phyloP scores from a whole-genome alignment of 2,329 filamentous ascomycete genomes.

The Colletotrichum musae region DNA sequence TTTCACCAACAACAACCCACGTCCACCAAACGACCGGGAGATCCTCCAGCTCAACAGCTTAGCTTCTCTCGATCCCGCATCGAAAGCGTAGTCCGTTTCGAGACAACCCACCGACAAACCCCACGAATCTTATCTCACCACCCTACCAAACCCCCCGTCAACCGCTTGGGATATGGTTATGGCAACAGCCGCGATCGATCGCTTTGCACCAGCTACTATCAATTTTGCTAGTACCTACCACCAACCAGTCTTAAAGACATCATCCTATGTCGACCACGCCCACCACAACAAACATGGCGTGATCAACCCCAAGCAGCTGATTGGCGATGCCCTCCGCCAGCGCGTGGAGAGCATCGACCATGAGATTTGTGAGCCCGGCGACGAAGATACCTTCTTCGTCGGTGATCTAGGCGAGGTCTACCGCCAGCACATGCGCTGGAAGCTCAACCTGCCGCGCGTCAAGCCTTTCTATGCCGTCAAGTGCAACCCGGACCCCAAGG shows the following conservation, averaged over 20 bases:
- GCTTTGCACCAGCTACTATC: conserved; percentile 62
- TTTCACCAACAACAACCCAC: conserved; percentile 12
- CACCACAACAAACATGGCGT: conserved; percentile 56
- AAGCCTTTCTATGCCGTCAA: conserved; percentile 99
- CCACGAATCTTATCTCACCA: conserved; percentile 30
- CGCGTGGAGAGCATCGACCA: conserved; percentile 88
- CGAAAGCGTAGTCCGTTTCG: conserved; percentile 34
- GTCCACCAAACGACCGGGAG: background rate
- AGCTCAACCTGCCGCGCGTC: conserved; percentile 90
- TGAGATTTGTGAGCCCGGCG: conserved; percentile 89
- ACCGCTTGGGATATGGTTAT: conserved; percentile 73
- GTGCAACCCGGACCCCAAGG: conserved; percentile 94
- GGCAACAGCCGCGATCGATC: conserved; percentile 73
- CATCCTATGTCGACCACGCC: conserved; percentile 55
- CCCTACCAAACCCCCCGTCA: conserved; percentile 43
- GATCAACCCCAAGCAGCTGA: conserved; percentile 80
- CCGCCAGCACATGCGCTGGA: conserved; percentile 98
- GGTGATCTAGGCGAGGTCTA: conserved; percentile 98
- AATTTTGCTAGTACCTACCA: conserved; percentile 58
- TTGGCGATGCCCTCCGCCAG: conserved; percentile 88
- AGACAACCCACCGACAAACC: conserved; percentile 39
- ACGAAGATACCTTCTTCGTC: conserved; percentile 98
- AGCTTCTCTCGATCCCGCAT: conserved; percentile 35
- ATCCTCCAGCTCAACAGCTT: conserved; percentile 8
- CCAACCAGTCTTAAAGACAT: conserved; percentile 64